These are phyloP conservation scores for Cyberlindnera xylosilytica DNA, from an alignment of 805 yeast genomes.

Conservation along the genomic window DNA sequence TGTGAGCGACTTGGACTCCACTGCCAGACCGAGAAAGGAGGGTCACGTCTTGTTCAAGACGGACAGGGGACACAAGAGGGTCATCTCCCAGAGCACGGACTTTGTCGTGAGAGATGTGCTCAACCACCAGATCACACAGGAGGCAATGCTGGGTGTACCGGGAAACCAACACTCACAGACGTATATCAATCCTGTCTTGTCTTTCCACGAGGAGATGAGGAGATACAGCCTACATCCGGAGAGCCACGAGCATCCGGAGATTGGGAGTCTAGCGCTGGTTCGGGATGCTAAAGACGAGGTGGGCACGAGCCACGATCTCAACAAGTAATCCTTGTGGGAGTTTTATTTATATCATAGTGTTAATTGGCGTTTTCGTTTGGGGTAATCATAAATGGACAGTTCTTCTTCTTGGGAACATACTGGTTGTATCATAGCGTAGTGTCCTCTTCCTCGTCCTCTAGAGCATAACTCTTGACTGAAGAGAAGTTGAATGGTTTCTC, in stretches of 20 bases:
- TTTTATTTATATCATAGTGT: too few species aligned
- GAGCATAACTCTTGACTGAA: constrained; percentile 43
- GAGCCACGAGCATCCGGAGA: too few species aligned
- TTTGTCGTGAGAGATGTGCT: neutral
- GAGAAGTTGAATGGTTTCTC: constrained; percentile 82
- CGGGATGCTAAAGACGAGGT: too few species aligned
- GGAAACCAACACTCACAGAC: neutral
- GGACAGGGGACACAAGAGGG: neutral
- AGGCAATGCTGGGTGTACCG: neutral
- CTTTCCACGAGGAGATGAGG: constrained; percentile 1
- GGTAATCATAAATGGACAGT: too few species aligned
- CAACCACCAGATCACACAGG: neutral
- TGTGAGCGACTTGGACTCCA: constrained; percentile 8
- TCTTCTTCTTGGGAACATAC: too few species aligned
- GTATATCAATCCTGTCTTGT: constrained; percentile 2
- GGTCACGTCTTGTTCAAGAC: neutral
- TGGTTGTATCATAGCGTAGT: too few species aligned
- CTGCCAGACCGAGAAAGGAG: constrained; percentile 1
- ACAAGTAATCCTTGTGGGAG: too few species aligned
- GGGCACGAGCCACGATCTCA: too few species aligned
- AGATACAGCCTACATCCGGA: neutral
- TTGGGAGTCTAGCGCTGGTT: too few species aligned
- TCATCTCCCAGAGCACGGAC: neutral
- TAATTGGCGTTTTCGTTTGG: too few species aligned
- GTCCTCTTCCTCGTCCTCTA: neutral